Conservation (phyloP, 495 filamentous ascomycete genomes). For the Penicillium nucicola region DNA sequence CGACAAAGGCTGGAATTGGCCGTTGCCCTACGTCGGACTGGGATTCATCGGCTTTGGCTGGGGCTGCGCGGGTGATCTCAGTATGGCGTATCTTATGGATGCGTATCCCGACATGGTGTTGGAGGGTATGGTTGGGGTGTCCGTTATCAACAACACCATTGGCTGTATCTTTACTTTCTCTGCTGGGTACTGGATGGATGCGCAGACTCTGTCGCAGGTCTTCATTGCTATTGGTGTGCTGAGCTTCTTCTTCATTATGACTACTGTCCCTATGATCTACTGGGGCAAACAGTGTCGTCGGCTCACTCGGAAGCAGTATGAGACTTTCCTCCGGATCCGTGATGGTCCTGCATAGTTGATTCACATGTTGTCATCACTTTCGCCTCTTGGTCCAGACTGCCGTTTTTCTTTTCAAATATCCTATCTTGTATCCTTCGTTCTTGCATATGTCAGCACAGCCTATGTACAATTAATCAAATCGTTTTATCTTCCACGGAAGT, state of each 20-base stretch:
- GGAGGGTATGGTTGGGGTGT: constrained; percentile 35
- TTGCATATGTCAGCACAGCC: neutral
- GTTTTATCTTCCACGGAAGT: too few species aligned
- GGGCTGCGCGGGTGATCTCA: constrained; percentile 33
- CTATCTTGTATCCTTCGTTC: neutral
- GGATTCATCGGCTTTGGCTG: constrained; percentile 34
- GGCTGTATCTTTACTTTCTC: constrained; percentile 34
- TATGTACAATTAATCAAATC: too few species aligned
- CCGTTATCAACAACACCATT: constrained; percentile 35
- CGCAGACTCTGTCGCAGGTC: constrained; percentile 10
- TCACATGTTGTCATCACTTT: too few species aligned
- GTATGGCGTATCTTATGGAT: constrained; percentile 31
- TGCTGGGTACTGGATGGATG: constrained; percentile 19
- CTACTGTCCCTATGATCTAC: constrained; percentile 16
- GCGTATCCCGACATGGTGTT: constrained; percentile 32
- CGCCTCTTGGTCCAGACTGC: neutral
- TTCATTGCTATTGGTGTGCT: constrained; percentile 30
- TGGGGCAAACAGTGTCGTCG: constrained; percentile 15
- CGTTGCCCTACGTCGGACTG: constrained; percentile 25
- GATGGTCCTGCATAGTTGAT: constrained; percentile 7
- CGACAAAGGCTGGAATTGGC: constrained; percentile 24
- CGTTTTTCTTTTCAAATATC: neutral
- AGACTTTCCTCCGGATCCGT: constrained; percentile 15
- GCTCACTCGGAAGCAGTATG: constrained; percentile 14
- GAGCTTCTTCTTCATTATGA: constrained; percentile 18